These are phyloP conservation scores for Curvularia spicifera DNA, from an alignment of 2,329 filamentous ascomycete species.

Conservation along the genomic window DNA sequence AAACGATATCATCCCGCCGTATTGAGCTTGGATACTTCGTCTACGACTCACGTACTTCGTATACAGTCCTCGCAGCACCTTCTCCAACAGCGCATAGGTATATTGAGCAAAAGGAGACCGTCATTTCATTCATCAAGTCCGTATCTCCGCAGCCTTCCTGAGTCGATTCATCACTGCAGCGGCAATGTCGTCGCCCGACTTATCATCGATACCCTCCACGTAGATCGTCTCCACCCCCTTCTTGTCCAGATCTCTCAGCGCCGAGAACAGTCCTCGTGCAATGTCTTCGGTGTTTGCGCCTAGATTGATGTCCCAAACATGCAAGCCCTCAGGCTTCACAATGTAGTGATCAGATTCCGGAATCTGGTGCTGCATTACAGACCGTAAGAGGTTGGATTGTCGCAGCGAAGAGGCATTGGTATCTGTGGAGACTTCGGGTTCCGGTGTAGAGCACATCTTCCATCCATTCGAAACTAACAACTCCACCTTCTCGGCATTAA, in stretches of 20 bases:
- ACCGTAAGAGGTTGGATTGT: slow-evolving; percentile 44
- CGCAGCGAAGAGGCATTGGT: slow-evolving; percentile 6
- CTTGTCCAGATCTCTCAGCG: slow-evolving; percentile 82
- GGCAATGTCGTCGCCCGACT: slow-evolving; percentile 75
- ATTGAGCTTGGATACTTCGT: not conserved
- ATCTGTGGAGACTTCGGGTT: not conserved
- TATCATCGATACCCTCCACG: slow-evolving; percentile 81
- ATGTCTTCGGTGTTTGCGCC: slow-evolving; percentile 75
- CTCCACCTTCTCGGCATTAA: slow-evolving; percentile 11
- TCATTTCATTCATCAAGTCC: slow-evolving; percentile 2
- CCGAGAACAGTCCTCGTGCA: slow-evolving; percentile 86
- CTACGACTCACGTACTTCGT: not conserved
- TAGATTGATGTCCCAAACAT: slow-evolving; percentile 72
- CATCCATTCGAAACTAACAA: slow-evolving; percentile 11
- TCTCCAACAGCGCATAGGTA: not conserved
- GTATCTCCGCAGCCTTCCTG: slow-evolving; percentile 55
- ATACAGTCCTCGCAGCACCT: not conserved
- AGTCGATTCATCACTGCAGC: slow-evolving; percentile 67
- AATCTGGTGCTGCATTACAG: slow-evolving; percentile 43
- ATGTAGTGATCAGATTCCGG: slow-evolving; percentile 36
- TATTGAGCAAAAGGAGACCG: not conserved
- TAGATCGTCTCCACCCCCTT: slow-evolving; percentile 81
- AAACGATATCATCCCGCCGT: not conserved
- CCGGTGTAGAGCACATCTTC: slow-evolving; percentile 18
- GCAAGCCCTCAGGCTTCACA: slow-evolving; percentile 13